phyloP scores from a whole-genome alignment of 352 stramenopile genomes.

The Phytophthora constricta region DNA sequence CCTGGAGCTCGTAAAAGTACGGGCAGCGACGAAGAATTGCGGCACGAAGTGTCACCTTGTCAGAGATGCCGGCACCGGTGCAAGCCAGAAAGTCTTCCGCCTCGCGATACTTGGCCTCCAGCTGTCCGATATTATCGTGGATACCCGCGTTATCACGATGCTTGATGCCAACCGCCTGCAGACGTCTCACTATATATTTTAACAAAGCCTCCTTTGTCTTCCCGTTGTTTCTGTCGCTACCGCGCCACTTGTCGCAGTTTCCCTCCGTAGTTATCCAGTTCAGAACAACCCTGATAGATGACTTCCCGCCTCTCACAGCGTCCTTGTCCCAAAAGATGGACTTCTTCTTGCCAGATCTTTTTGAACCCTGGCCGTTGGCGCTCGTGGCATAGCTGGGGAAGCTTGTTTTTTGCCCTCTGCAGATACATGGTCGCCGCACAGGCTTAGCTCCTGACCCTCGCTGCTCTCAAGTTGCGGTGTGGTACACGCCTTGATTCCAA shows the following conservation, averaged over 20 bases:
- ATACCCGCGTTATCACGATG: neutral
- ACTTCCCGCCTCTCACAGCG: neutral
- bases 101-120: constrained; percentile 3
- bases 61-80: constrained; percentile 2
- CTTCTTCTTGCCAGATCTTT: neutral
- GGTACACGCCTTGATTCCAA: neutral
- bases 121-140: neutral
- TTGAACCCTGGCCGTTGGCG: too few species aligned
- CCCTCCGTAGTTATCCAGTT: neutral
- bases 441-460: neutral
- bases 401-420: neutral
- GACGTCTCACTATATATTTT: neutral
- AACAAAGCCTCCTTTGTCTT: constrained; percentile 6
- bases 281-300: neutral
- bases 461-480: neutral
- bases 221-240: neutral
- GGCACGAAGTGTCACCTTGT: neutral
- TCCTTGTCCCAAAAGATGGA: neutral
- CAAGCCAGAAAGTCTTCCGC: neutral
- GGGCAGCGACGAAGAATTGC: neutral
- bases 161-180: neutral
- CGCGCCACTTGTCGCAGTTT: constrained; percentile 2
- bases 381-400: neutral
- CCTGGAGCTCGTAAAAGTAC: constrained; percentile 1
- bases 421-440: neutral